Evolutionary conservation across 176 grass and related monocot species (phyloP), one percentile per base, ranked within the genome.

Genomic region (Hordeum vulgare): DNA sequence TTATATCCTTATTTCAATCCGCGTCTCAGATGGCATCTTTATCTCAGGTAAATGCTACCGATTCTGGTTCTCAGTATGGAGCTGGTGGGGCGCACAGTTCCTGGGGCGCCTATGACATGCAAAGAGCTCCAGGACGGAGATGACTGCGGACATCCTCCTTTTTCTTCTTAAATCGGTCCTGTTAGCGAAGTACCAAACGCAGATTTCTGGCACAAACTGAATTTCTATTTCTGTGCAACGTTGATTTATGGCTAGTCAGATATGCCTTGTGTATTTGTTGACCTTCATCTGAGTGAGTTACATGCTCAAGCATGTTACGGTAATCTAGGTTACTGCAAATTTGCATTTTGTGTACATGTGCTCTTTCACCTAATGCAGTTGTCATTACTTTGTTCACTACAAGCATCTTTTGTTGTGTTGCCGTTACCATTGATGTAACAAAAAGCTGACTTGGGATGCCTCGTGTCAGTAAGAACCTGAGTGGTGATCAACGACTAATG

Each of bases 71-170:
- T 64, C 89, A 94, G 31, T 88, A 83, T 74, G 92, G 74, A 21
- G 15, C 87, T 80, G 83, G 83, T 67, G 59, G 89, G n/a, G 64
- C 64, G 0, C 92, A 84, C 33, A 7, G 56, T 80, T 39, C 89
- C 25, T 91, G 92, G 85, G 75, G 87, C 15, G 84, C 11, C 29
- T 91, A 89, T 24, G 87, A 94, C 62, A 83, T 91, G 77, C 89
- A 91, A 60, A 77, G 87, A 87, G 81, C 84, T 28, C 51, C 82
- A 40, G 92, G 89, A 17, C 81, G 69, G 57, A 89, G 87, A 89
- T 91, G 74, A 84, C 83, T 83, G 47, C 33, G 1, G 23, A 27
- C 7, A 56, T 75, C 25, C 3, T 47, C 53, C 7, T 51, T 41
- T 75, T 41, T 56, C 2, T 21, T 21, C 21, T 56, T 18, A 51